These are phyloP conservation scores for Typha latifolia DNA, from an alignment of 176 grass and related monocot species.

Conservation along the genomic window DNA sequence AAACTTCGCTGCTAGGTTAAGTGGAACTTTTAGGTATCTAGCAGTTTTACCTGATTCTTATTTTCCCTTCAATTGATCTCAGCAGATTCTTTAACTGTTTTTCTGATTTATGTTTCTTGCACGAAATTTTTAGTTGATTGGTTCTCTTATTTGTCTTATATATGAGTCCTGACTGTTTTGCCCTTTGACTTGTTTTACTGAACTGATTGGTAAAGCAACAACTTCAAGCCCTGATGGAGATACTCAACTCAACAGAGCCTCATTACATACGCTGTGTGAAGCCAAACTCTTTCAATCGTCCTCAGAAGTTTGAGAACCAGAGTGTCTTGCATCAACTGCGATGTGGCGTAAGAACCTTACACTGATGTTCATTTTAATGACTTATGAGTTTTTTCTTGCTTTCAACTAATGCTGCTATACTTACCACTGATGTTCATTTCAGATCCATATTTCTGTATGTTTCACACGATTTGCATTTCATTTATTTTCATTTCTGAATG, in stretches of 20 bases:
- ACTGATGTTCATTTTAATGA: background rate
- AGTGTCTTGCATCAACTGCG: conserved; percentile 94
- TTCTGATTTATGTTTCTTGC: background rate
- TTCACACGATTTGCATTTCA: no score
- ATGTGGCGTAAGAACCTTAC: conserved; percentile 76
- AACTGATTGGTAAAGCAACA: conserved; percentile 62
- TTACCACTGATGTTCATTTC: background rate
- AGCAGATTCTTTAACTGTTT: background rate
- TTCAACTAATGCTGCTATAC: background rate
- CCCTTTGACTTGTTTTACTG: conserved; percentile 14
- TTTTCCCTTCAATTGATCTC: background rate
- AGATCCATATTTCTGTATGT: no score
- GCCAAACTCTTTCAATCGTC: conserved; percentile 86
- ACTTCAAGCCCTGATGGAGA: conserved; percentile 99
- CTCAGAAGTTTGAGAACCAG: conserved; percentile 94
- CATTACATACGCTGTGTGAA: conserved; percentile 96
- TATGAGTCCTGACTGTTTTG: background rate
- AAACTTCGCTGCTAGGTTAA: no score
- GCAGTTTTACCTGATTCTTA: no score
- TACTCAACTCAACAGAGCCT: conserved; percentile 77
- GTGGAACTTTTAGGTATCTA: no score
- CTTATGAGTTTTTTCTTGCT: background rate
- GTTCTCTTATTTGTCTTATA: background rate
- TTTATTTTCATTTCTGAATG: no score
- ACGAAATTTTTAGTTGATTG: background rate